Conservation (phyloP, 116 monocot species). For the Trichopus zeylanicus region DNA sequence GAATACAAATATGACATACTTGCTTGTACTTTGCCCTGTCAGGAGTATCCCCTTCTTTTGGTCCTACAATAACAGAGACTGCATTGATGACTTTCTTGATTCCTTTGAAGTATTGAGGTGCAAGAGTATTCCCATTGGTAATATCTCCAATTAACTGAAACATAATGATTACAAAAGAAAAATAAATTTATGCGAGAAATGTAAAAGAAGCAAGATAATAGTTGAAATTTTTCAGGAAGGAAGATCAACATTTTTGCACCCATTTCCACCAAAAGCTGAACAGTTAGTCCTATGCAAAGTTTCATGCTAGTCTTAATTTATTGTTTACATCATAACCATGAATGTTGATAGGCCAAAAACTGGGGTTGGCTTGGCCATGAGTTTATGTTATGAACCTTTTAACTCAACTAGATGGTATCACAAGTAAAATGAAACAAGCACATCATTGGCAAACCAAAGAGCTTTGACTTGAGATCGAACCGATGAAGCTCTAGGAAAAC, state of each 20-base stretch:
- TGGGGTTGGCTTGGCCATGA: too few species aligned
- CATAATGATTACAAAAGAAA: slow-evolving; percentile 1
- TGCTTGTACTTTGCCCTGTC: slow-evolving; percentile 91
- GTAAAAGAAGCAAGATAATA: background rate
- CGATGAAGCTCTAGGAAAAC: too few species aligned
- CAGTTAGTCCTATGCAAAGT: too few species aligned
- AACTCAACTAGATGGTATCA: too few species aligned
- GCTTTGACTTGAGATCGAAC: too few species aligned
- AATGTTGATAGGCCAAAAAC: too few species aligned
- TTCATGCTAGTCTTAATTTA: too few species aligned
- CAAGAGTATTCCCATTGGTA: slow-evolving; percentile 70
- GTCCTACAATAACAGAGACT: slow-evolving; percentile 90
- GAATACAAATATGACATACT: slow-evolving; percentile 26
- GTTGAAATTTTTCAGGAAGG: background rate
- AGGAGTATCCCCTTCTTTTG: slow-evolving; percentile 99
- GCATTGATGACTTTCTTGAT: slow-evolving; percentile 85
- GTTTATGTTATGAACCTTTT: too few species aligned
- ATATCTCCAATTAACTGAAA: slow-evolving; percentile 78
- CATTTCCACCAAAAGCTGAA: background rate
- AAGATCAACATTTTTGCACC: background rate
- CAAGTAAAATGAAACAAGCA: too few species aligned
- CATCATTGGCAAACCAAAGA: too few species aligned
- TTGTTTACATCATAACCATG: too few species aligned
- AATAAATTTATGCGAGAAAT: slow-evolving; percentile 2
- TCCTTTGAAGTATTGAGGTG: slow-evolving; percentile 69